Conservation (phyloP, 108 stramenopile species). For the Discostella pseudostelligera region DNA sequence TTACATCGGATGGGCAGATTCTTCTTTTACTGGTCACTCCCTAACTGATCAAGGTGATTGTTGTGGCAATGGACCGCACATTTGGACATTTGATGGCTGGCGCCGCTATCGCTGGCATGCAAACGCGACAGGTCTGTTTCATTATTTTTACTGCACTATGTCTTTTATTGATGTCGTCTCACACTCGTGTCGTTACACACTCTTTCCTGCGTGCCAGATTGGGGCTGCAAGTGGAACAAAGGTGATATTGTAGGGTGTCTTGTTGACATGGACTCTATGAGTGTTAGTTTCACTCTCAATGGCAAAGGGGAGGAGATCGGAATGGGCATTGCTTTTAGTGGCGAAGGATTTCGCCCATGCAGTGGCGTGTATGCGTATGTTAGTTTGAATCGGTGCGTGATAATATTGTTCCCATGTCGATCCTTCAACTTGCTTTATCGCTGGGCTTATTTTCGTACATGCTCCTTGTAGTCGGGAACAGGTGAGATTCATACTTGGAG, state of each 20-base stretch:
- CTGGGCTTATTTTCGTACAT: not conserved
- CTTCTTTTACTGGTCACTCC: constrained; percentile 83
- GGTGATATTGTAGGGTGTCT: constrained; percentile 89
- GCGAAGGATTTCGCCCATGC: constrained; percentile 81
- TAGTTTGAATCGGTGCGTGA: constrained; percentile 70
- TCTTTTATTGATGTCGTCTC: not conserved
- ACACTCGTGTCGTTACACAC: not conserved
- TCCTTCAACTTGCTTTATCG: not conserved
- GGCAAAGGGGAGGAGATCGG: constrained; percentile 87
- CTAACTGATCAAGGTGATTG: constrained; percentile 88
- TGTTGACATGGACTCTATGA: constrained; percentile 85
- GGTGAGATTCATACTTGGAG: constrained; percentile 72
- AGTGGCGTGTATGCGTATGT: constrained; percentile 89
- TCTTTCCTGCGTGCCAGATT: constrained; percentile 60
- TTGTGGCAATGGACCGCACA: constrained; percentile 90
- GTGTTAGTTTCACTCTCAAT: constrained; percentile 88
- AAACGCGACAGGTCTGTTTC: constrained; percentile 44
- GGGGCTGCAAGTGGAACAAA: constrained; percentile 93
- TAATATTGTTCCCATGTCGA: not conserved
- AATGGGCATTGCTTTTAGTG: constrained; percentile 84
- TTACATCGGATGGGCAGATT: constrained; percentile 94
- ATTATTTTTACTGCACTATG: not conserved
- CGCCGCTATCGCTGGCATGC: constrained; percentile 92
- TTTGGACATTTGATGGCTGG: constrained; percentile 97
- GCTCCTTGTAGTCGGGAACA: constrained; percentile 49